phyloP scores from a whole-genome alignment of 2,329 filamentous ascomycete species.

The Colletotrichum sansevieriae region DNA sequence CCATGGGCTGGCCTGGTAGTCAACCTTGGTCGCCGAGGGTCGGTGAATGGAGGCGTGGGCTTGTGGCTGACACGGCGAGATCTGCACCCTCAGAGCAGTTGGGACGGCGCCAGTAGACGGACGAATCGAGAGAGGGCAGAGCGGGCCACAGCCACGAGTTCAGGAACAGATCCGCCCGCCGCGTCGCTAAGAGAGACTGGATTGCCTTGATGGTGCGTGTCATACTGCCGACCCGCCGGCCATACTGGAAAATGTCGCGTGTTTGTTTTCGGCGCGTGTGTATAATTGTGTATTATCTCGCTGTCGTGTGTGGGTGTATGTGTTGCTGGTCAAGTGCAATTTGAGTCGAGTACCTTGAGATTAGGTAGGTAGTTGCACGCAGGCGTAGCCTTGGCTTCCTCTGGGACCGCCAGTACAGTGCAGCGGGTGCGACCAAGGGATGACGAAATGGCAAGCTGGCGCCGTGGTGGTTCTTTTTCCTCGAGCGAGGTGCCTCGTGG shows the following conservation, averaged over 20 bases:
- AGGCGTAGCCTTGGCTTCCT: background rate
- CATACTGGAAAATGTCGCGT: slow-evolving; percentile 18
- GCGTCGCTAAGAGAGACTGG: slow-evolving; percentile 35
- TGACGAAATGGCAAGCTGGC: slow-evolving; percentile 25
- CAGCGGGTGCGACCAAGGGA: slow-evolving; percentile 3
- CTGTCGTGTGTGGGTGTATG: background rate
- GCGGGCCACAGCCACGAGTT: slow-evolving; percentile 35
- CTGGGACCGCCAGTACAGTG: background rate
- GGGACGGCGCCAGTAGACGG: slow-evolving; percentile 35
- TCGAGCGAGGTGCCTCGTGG: no score
- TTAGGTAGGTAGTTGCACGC: no score
- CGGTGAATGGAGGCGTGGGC: slow-evolving; percentile 15
- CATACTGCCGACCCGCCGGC: slow-evolving; percentile 40
- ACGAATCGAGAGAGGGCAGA: slow-evolving; percentile 39
- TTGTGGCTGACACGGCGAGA: slow-evolving; percentile 32
- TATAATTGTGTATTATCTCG: no score
- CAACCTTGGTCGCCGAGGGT: slow-evolving; percentile 15
- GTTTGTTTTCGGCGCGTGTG: background rate
- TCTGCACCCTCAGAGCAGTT: slow-evolving; percentile 18
- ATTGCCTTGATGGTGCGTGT: slow-evolving; percentile 26
- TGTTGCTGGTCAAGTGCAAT: background rate
- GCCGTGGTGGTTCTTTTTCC: slow-evolving; percentile 13
- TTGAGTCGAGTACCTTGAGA: no score
- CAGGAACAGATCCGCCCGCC: slow-evolving; percentile 31
- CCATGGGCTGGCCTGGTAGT: slow-evolving; percentile 24